These are phyloP conservation scores for Naganishia cerealis DNA, from an alignment of 1,284 basidiomycete species.

Conservation along the genomic window DNA sequence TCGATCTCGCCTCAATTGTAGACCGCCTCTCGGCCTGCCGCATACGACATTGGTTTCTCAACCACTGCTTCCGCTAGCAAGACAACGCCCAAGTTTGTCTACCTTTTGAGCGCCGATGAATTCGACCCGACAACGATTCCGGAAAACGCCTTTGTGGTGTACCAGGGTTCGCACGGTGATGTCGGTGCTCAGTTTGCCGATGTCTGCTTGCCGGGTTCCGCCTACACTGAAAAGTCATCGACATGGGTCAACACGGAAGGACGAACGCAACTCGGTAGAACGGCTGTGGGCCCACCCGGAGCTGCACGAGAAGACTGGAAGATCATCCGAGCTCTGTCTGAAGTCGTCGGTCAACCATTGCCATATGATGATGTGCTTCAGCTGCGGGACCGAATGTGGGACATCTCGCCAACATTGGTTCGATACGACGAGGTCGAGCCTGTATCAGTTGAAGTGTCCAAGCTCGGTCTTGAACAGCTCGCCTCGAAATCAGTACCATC, in stretches of 20 bases:
- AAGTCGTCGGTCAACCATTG: constrained; percentile 73
- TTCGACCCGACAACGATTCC: constrained; percentile 88
- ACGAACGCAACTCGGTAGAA: constrained; percentile 82
- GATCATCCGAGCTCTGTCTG: constrained; percentile 82
- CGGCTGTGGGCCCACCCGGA: constrained; percentile 92
- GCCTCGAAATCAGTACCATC: constrained; percentile 45
- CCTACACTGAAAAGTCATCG: constrained; percentile 92
- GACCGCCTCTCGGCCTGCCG: constrained; percentile 85
- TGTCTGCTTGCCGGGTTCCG: constrained; percentile 86
- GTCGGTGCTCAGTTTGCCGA: constrained; percentile 94
- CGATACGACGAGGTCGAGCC: constrained; percentile 83
- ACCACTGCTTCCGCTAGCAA: constrained; percentile 74
- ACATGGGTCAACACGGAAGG: constrained; percentile 99
- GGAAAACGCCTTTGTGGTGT: constrained; percentile 92
- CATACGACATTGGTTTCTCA: constrained; percentile 91
- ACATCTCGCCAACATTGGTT: constrained; percentile 86
- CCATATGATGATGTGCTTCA: constrained; percentile 89
- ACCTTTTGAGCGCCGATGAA: constrained; percentile 95
- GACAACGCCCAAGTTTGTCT: constrained; percentile 89
- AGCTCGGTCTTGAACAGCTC: constrained; percentile 69
- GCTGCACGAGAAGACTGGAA: constrained; percentile 98
- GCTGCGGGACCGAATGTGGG: constrained; percentile 93
- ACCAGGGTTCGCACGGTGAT: constrained; percentile 98
- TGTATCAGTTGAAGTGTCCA: constrained; percentile 69
- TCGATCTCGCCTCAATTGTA: constrained; percentile 35